phyloP scores from a whole-genome alignment of 2,329 filamentous ascomycete species.

The Pestalotiopsis fici region DNA sequence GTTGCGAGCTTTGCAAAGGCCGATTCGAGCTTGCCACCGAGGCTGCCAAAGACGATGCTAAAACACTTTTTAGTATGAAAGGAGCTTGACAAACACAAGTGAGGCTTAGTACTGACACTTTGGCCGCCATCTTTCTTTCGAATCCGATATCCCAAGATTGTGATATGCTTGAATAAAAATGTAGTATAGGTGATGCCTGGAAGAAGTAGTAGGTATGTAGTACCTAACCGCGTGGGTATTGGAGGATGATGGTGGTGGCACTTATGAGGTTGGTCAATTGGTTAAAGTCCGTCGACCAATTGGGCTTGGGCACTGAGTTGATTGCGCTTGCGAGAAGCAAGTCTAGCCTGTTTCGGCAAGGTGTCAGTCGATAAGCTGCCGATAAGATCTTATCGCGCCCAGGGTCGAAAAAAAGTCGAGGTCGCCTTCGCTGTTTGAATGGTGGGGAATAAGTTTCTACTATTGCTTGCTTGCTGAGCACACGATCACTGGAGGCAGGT shows the following conservation, averaged over 20 bases:
- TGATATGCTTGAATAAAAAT: background rate
- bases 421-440: slow-evolving; percentile 13
- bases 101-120: slow-evolving; percentile 43
- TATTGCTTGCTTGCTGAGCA: background rate
- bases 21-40: slow-evolving; percentile 75
- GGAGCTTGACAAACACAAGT: background rate
- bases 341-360: background rate
- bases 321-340: background rate
- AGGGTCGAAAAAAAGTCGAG: slow-evolving; percentile 25
- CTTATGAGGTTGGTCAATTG: background rate
- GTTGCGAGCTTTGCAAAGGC: slow-evolving; percentile 79
- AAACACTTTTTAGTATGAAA: slow-evolving; percentile 13
- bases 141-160: background rate
- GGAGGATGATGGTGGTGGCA: background rate
- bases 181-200: background rate
- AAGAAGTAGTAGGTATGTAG: background rate
- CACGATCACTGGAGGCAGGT: background rate
- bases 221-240: background rate
- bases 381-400: slow-evolving; percentile 4
- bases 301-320: background rate
- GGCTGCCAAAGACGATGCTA: slow-evolving; percentile 79
- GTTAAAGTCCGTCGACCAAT: background rate
- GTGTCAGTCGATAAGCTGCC: background rate
- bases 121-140: slow-evolving; percentile 42
- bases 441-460: slow-evolving; percentile 19